These are phyloP conservation scores for Komagataella phaffii DNA, from an alignment of 805 yeast species.

Conservation along the genomic window DNA sequence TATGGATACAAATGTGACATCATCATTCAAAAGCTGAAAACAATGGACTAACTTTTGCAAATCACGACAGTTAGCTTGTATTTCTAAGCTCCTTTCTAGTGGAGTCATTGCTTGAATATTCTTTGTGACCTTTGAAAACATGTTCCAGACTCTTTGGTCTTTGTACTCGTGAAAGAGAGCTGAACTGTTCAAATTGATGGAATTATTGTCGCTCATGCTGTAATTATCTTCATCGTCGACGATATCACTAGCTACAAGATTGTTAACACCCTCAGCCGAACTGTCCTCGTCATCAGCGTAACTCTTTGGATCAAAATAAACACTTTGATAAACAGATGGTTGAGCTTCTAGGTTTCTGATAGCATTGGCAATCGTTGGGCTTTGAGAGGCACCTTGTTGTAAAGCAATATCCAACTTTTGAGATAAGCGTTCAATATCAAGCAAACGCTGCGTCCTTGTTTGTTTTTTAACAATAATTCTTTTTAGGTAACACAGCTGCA, in stretches of 20 bases:
- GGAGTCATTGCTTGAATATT: conserved; percentile 8
- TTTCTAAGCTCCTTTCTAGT: conserved; percentile 9
- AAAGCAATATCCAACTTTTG: conserved; percentile 13
- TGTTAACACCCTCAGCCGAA: not conserved
- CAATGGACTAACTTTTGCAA: conserved; percentile 32
- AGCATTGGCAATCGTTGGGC: conserved; percentile 20
- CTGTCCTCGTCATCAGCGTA: not conserved
- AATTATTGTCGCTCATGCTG: conserved; percentile 3
- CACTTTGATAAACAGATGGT: not conserved
- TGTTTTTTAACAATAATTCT: conserved; percentile 24
- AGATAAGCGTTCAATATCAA: conserved; percentile 12
- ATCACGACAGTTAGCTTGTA: conserved; percentile 17
- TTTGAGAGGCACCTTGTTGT: conserved; percentile 9
- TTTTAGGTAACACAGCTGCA: conserved; percentile 30
- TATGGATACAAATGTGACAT: conserved; percentile 27
- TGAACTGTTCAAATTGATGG: conserved; percentile 1
- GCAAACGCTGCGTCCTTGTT: conserved; percentile 13
- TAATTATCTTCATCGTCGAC: not conserved
- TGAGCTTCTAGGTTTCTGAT: conserved; percentile 10
- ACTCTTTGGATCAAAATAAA: not conserved
- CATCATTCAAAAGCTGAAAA: conserved; percentile 26
- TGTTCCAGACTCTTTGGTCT: conserved; percentile 1
- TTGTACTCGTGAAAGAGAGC: not conserved
- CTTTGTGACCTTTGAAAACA: conserved; percentile 6
- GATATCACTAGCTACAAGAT: not conserved